Evolutionary conservation across 108 stramenopile species (phyloP).

Genomic region (Fragilaria radians): DNA sequence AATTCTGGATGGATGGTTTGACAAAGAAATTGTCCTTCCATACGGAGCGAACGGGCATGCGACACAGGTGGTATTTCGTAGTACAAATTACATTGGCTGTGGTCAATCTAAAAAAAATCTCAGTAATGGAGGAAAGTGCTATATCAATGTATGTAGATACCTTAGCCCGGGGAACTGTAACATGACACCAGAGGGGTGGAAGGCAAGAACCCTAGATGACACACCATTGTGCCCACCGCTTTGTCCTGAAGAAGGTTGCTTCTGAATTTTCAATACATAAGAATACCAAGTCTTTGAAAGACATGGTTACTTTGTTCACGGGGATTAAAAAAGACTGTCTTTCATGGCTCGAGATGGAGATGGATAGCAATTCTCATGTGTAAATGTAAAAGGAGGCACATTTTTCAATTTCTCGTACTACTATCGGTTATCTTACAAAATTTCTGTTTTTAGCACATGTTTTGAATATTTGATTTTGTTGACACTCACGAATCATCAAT

Average conservation of each 20-base stretch:
- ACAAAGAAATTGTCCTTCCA: constrained; percentile 3
- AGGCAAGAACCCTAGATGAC: neutral
- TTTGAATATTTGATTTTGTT: no score
- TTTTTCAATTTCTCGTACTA: no score
- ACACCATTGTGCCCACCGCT: neutral
- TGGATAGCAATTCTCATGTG: no score
- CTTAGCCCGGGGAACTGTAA: constrained; percentile 6
- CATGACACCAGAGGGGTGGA: neutral
- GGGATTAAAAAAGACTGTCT: no score
- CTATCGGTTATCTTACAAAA: no score
- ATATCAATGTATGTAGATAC: constrained; percentile 6
- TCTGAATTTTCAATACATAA: neutral
- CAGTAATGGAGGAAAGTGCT: constrained; percentile 1
- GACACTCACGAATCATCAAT: no score
- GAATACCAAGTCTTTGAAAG: no score
- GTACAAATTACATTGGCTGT: neutral
- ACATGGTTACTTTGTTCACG: no score
- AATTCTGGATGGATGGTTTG: neutral
- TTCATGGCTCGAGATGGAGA: no score
- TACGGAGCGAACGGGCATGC: neutral
- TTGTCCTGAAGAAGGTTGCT: neutral
- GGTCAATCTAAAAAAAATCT: neutral
- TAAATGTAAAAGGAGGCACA: no score
- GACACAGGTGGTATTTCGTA: constrained; percentile 3
- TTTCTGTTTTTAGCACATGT: no score